These are phyloP conservation scores for Tardiomyces depauwii DNA, from an alignment of 1,139 yeast genomes.

Conservation along the genomic window DNA sequence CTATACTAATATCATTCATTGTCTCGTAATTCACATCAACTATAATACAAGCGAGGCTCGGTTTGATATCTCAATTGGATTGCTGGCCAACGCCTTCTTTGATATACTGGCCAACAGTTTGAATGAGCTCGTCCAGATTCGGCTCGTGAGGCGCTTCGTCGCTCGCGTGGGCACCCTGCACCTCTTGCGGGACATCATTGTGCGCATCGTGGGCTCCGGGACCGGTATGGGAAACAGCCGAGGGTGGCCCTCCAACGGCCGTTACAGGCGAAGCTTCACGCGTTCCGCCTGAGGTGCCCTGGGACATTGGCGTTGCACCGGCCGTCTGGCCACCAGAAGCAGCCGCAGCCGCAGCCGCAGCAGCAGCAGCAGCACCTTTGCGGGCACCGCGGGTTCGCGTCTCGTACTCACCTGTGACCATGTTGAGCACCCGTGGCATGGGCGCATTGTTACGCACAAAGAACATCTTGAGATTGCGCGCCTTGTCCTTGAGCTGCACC, in stretches of 20 bases:
- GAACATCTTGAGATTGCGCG: slow-evolving; percentile 86
- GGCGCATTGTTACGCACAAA: slow-evolving; percentile 47
- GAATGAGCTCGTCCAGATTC: slow-evolving; percentile 19
- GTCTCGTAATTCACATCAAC: too few species aligned
- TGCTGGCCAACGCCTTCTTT: slow-evolving; percentile 5
- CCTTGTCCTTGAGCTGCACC: slow-evolving; percentile 89
- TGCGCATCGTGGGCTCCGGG: background rate
- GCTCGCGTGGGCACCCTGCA: background rate
- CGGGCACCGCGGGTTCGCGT: slow-evolving; percentile 20
- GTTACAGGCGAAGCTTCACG: background rate
- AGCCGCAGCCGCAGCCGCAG: background rate
- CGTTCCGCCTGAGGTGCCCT: background rate
- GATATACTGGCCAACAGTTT: slow-evolving; percentile 25
- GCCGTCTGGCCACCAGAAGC: too few species aligned
- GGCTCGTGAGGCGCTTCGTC: slow-evolving; percentile 4
- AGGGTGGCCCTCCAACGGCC: background rate
- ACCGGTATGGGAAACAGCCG: background rate
- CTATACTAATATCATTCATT: too few species aligned
- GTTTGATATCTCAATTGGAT: too few species aligned
- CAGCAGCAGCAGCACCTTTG: background rate
- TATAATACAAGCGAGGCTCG: too few species aligned
- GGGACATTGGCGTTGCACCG: too few species aligned
- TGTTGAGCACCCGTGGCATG: slow-evolving; percentile 64
- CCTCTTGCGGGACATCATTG: background rate
- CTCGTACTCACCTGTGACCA: slow-evolving; percentile 82